Conservation (phyloP, 2,329 filamentous ascomycete species). For the Onygenales sp. region DNA sequence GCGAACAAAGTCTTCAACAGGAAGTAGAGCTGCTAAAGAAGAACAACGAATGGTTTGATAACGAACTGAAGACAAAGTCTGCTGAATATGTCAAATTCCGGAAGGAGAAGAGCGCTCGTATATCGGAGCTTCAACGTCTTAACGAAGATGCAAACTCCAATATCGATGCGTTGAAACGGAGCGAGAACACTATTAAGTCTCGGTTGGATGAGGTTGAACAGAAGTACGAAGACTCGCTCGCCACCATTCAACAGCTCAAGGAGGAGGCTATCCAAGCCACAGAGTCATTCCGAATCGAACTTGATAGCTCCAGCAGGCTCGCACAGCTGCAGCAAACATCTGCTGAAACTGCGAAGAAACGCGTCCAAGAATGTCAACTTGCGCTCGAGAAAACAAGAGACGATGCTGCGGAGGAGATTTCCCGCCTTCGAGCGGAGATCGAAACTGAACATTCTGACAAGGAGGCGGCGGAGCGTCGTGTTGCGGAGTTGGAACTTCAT, state of each 20-base stretch:
- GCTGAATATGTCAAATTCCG: constrained; percentile 80
- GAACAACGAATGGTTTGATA: constrained; percentile 89
- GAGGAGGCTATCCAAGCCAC: constrained; percentile 74
- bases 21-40: constrained; percentile 81
- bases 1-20: constrained; percentile 80
- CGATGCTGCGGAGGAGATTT: constrained; percentile 51
- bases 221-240: constrained; percentile 76
- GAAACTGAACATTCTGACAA: constrained; percentile 51
- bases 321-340: constrained; percentile 60
- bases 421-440: constrained; percentile 42
- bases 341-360: constrained; percentile 50
- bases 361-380: constrained; percentile 48
- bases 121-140: constrained; percentile 77
- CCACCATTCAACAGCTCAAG: constrained; percentile 74
- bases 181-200: constrained; percentile 69
- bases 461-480: constrained; percentile 51
- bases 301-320: constrained; percentile 70
- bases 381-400: constrained; percentile 51
- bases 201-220: constrained; percentile 74
- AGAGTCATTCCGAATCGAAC: constrained; percentile 76
- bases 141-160: constrained; percentile 75
- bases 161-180: constrained; percentile 67
- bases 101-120: constrained; percentile 86
- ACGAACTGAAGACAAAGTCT: constrained; percentile 81
- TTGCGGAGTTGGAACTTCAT: constrained; percentile 56